Evolutionary conservation across 2,329 filamentous ascomycete genomes (phyloP), one percentile per base, ranked within the genome.

Genomic region (Aspergillus unguis): DNA sequence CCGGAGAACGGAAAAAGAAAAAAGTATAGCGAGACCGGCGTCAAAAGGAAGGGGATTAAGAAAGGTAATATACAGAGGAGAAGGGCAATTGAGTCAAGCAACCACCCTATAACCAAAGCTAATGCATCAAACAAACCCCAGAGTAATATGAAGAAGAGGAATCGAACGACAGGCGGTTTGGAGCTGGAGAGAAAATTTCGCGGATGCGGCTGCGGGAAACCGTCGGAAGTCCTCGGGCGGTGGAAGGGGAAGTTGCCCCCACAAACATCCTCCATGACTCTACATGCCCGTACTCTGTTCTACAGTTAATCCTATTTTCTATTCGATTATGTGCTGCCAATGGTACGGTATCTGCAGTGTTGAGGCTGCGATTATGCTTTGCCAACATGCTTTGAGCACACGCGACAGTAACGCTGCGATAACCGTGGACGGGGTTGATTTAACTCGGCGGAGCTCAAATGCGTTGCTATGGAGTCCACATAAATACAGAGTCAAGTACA

Each of bases 111-210:
- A 66, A 64, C 66, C 66, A 65, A 17, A 63, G 62, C 52, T 59
- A 60, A 55, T 58, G 58, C 59, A 61, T 54, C 57, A 59, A 60
- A 56, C 47, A 62, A 59, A 58, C 55, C 55, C 53, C 53, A 56
- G 53, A 40, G 25, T 45, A 49, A 17, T 41, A 46, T 57, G 52
- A 57, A 49, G 45, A 33, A 48, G 40, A 53, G 48, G 54, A 54
- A 57, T 43, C 50, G 48, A 51, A 56, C 48, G 35, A 56, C 53
- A 55, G 54, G 59, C 50, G 53, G 55, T 45, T 50, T 59, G 59
- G 62, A 61, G 55, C 59, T 63, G 63, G 63, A 60, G 61, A 69
- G 69, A 72, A 73, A 73, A 72, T 72, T 73, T 73, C 67, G 67
- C 66, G 65, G 69, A 65, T 64, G 62, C 70, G 68, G 70, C 67